Percentiles rank a stretch among this genome's conserved stretches.
phyloP scores from a whole-genome alignment of 768 basidiomycete species.

The Lepiota venenata region DNA sequence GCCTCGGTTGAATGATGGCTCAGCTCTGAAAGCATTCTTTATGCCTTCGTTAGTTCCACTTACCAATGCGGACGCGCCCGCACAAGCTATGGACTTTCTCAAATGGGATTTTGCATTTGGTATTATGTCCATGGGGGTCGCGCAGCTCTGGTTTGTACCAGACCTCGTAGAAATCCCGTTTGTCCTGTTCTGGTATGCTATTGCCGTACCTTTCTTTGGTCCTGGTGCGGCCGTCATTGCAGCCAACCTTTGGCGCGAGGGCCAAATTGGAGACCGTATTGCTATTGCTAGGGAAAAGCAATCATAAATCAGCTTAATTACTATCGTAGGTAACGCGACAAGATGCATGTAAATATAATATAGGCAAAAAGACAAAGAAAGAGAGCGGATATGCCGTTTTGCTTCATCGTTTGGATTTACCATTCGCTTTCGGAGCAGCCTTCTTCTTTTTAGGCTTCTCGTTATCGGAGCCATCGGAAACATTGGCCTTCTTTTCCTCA shows the following conservation, averaged over 20 bases:
- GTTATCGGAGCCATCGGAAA: conserved; percentile 52
- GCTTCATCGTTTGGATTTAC: conserved; percentile 35
- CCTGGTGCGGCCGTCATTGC: conserved; percentile 50
- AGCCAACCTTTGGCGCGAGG: conserved; percentile 47
- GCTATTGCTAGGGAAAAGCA: conserved; percentile 7
- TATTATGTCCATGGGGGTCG: conserved; percentile 35
- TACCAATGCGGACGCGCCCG: conserved; percentile 19
- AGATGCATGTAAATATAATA: conserved; percentile 8
- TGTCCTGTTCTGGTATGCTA: conserved; percentile 39
- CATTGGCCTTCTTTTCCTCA: conserved; percentile 36
- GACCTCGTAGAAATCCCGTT: conserved; percentile 25
- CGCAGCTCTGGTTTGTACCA: conserved; percentile 46
- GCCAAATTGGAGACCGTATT: conserved; percentile 9
- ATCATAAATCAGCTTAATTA: not conserved
- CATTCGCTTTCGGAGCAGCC: conserved; percentile 39
- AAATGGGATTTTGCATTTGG: conserved; percentile 50
- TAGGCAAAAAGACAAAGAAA: conserved; percentile 11
- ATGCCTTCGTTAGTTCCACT: conserved; percentile 32
- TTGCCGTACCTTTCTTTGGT: conserved; percentile 41
- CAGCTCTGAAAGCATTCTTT: conserved; percentile 28
- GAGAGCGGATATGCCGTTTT: conserved; percentile 6
- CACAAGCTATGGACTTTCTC: conserved; percentile 37
- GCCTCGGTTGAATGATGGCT: conserved; percentile 28
- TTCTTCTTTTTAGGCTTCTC: conserved; percentile 46
- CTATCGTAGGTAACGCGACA: not conserved